Evolutionary conservation across 2,329 filamentous ascomycete genomes (phyloP), one percentile per base, ranked within the genome.

Genomic region (Metarhizium humberi): DNA sequence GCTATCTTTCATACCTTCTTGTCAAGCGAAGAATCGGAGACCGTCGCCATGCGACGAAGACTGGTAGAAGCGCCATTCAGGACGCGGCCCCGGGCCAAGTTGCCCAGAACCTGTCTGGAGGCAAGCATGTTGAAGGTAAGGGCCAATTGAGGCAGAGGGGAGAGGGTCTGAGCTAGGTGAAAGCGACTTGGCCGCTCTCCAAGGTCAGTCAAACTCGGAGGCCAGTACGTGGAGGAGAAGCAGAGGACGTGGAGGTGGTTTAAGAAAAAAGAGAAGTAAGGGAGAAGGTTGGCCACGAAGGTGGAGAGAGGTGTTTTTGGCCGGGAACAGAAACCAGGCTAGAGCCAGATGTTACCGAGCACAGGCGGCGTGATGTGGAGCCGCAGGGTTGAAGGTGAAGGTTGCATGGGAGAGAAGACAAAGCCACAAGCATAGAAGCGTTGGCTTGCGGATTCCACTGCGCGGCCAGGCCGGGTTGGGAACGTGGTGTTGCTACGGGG

Each of bases 11-110:
- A 62, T 70, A 82, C 94, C 87, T 96, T 96, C 78, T 86, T 86
- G 78, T 92, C 89, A 64, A 99, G 86, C 66, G 90, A 84, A 70
- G 85, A 85, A 76, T 96, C 90, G 67, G 84, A 81, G 69, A 91
- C 87, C 66, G 92, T 95, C 61, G 92, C 92, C 79, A 96, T 85
- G 66, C 85, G 79, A 65, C 85, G 81, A 67, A 85, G 72, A 70
- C 81, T 76, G 67, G 85, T 73, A 80, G 84, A 75, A 73, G 76
- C 75, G 66, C 75, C 71, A 64, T 70, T 70, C 59, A 76, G 66
- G 70, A 75, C 76, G 67, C 84, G 80, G 75, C 77, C 76, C 75
- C 81, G 82, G 78, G 82, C 79, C 66, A 81, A 70, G 67, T 71
- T 73, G 78, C 82, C 83, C 78, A 86, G 77, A 73, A 86, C 76